These are phyloP conservation scores for Mucor plumbeus DNA, from an alignment of 371 early-diverging fungal genomes.

Conservation along the genomic window DNA sequence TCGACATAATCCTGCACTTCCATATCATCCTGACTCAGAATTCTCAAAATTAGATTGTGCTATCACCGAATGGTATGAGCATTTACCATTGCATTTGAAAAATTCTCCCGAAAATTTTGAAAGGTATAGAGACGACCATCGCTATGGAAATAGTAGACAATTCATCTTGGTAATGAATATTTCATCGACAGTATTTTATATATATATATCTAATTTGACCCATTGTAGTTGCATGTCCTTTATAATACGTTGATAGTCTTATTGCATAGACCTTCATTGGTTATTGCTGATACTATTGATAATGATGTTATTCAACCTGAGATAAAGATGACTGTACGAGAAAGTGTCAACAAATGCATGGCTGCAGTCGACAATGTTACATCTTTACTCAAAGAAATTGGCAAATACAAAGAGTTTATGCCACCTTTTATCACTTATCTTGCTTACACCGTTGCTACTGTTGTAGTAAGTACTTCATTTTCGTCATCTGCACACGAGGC, in stretches of 20 bases:
- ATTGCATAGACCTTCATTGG: conserved; percentile 56
- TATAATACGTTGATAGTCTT: conserved; percentile 56
- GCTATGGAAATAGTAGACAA: conserved; percentile 24
- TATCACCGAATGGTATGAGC: conserved; percentile 51
- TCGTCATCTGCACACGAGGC: conserved; percentile 48
- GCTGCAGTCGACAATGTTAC: conserved; percentile 58
- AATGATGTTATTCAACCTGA: conserved; percentile 39
- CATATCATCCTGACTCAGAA: conserved; percentile 49
- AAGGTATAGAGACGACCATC: background rate
- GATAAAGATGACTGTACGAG: conserved; percentile 43
- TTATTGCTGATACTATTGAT: conserved; percentile 32
- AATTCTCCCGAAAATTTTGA: conserved; percentile 49
- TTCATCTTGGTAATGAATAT: conserved; percentile 28
- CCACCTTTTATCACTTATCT: conserved; percentile 60
- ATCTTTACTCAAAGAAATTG: conserved; percentile 44
- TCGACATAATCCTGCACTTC: conserved; percentile 31
- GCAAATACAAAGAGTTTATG: conserved; percentile 35
- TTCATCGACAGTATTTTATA: background rate
- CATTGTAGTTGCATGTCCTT: conserved; percentile 44
- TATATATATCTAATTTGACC: background rate
- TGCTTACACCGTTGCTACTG: conserved; percentile 61
- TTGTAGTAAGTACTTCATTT: conserved; percentile 60
- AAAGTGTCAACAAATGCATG: conserved; percentile 52
- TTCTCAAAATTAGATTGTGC: conserved; percentile 48
- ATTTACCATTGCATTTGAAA: conserved; percentile 48